phyloP scores from a whole-genome alignment of 495 filamentous ascomycete genomes.

The Lasiosphaeria hispida region DNA sequence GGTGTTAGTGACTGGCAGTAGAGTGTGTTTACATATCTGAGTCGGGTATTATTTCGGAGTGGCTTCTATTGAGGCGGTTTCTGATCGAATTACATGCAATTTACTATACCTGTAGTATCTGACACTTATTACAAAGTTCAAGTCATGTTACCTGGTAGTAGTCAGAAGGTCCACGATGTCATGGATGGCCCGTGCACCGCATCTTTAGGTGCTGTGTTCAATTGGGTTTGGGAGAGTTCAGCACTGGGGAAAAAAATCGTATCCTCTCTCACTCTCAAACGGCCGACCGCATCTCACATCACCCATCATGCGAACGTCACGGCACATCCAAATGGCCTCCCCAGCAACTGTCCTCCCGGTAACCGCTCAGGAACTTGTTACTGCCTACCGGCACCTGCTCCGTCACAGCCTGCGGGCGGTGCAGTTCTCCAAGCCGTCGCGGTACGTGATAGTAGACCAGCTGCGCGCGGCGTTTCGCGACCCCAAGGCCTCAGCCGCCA shows the following conservation, averaged over 20 bases:
- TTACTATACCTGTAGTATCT: no score
- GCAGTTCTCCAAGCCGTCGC: conserved; percentile 74
- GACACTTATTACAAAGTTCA: background rate
- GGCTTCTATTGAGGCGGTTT: no score
- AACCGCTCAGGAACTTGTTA: conserved; percentile 47
- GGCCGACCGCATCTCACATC: background rate
- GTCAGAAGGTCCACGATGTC: background rate
- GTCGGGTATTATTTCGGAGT: no score
- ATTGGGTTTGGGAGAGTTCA: background rate
- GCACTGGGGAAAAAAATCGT: background rate
- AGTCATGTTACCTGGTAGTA: background rate
- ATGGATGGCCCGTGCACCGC: background rate
- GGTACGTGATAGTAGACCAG: conserved; percentile 61
- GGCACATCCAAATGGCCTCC: conserved; percentile 4
- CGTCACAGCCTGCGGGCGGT: conserved; percentile 72
- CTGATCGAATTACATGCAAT: no score
- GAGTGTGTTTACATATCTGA: no score
- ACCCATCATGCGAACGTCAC: background rate
- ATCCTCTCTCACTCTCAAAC: background rate
- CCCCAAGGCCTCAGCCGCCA: conserved; percentile 32
- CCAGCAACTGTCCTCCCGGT: background rate
- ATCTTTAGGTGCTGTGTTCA: background rate
- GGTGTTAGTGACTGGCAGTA: no score
- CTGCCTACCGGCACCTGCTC: conserved; percentile 79
- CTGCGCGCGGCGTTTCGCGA: conserved; percentile 72